Base-by-base conservation (phyloP, 1,139 yeast species). In the Kodamaea sp. region DNA sequence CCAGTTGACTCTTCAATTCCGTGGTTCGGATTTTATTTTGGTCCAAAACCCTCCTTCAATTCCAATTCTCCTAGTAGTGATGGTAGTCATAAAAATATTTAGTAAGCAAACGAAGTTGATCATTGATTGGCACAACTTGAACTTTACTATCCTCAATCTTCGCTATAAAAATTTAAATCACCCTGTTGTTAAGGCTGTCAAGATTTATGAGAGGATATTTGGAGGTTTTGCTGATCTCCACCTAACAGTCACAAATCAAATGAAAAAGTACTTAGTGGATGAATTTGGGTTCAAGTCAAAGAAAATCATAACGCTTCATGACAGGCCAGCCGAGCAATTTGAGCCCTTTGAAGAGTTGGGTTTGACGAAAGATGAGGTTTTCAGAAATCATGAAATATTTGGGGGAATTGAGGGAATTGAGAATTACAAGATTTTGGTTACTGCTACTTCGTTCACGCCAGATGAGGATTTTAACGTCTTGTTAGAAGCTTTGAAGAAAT, bases 91-190 rank as follows among this genome's bases (percentile, higher is more conserved):
- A 38, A 56, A 68, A 28, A 35, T 78, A 24, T 64, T 78, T 46
- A 75, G 82, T 31, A 78, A 83, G 7, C 65, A 78, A 5, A 77
- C 86, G 2, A 61, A 75, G 48, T 63, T 92, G 24, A 73, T 92
- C 13, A 78, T 94, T 36, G 99, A 94, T 60, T 94, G 98, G 98
- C 99, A 94, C 59, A 94, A 94, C 57, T 68, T 94, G 48, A 96
- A 95, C 34, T 92, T 79, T 59, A 76, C 95, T 1, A 87, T 94
- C 20, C 64, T 94, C 42, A 83, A 84, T 36, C 59, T 92, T 48
- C 79, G 80, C 45, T 78, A 78, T 50, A 50, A 68, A 4, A 73
- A 75, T 44, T 51, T 60, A 32, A 57, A 53, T 31, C 89, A 87
- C 51, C 80, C 83, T 0, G 57, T 87, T 40, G 96, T 90, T 3